A percentile compares a stretch with the other conserved stretches of the same genome.
These are phyloP conservation scores for Globisporangium lucens DNA, from an alignment of 352 stramenopile genomes.

Conservation along the genomic window DNA sequence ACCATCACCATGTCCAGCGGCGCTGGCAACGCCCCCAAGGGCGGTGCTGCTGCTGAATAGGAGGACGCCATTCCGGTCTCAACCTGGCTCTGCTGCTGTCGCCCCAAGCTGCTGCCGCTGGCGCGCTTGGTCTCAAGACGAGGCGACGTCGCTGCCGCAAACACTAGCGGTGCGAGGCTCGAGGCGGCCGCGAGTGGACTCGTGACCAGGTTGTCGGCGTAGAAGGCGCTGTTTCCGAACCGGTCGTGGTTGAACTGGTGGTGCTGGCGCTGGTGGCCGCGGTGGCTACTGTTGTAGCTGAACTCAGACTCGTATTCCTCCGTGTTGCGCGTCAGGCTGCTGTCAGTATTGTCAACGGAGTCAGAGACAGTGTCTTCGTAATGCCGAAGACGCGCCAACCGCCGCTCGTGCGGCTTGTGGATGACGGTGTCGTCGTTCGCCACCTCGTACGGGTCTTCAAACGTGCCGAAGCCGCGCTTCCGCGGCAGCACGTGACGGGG, in stretches of 20 bases:
- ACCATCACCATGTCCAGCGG: constrained; percentile 29
- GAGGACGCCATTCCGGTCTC: neutral
- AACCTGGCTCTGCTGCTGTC: neutral
- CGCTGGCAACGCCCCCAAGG: neutral
- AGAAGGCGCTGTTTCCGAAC: neutral
- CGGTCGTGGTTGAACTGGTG: neutral
- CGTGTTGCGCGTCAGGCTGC: neutral
- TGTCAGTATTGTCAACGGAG: neutral
- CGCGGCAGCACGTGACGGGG: neutral
- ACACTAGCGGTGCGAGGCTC: constrained; percentile 13
- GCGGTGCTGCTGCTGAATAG: neutral
- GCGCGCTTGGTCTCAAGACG: constrained; percentile 7
- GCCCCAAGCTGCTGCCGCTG: neutral
- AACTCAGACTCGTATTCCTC: neutral
- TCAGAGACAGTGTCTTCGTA: neutral
- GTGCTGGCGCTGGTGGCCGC: neutral
- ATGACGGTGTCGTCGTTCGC: neutral
- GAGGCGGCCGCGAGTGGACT: constrained; percentile 13
- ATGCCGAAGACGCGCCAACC: neutral
- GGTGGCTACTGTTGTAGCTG: neutral
- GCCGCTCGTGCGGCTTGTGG: neutral
- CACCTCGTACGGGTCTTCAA: constrained; percentile 6
- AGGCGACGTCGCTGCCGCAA: constrained; percentile 13
- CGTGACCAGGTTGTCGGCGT: constrained; percentile 6
- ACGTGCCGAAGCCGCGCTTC: neutral